A percentile compares a stretch with the other conserved stretches of the same genome.
phyloP scores from a whole-genome alignment of 2,329 filamentous ascomycete species.

The Verticillium dahliae region DNA sequence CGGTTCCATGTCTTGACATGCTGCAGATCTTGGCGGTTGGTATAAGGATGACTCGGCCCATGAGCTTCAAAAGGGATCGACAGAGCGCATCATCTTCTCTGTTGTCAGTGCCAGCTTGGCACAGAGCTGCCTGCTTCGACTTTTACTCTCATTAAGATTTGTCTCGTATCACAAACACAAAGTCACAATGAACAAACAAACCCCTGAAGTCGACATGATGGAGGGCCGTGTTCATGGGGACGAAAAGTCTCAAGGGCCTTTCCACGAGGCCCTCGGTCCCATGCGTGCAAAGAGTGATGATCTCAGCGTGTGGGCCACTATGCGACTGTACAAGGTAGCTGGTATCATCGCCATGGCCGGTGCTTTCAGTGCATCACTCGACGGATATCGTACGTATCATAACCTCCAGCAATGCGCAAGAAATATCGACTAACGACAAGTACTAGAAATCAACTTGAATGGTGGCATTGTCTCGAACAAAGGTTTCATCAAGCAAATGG shows the following conservation, averaged over 20 bases:
- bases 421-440: neutral
- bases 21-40: neutral
- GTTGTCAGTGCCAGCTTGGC: neutral
- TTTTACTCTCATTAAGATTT: neutral
- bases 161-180: neutral
- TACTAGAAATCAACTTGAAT: slow-evolving; percentile 21
- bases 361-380: slow-evolving; percentile 31
- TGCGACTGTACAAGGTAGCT: slow-evolving; percentile 24
- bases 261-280: slow-evolving; percentile 6
- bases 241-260: neutral
- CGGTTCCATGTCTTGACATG: neutral
- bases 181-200: neutral
- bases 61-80: neutral
- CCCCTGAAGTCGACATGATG: slow-evolving; percentile 9
- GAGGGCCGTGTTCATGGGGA: slow-evolving; percentile 5
- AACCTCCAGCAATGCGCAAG: slow-evolving; percentile 11
- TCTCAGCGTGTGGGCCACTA: slow-evolving; percentile 28
- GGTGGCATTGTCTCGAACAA: slow-evolving; percentile 31
- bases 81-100: neutral
- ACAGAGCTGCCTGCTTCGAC: neutral
- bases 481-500: slow-evolving; percentile 30
- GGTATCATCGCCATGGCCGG: slow-evolving; percentile 29
- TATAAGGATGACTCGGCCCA: neutral
- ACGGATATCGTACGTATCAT: slow-evolving; percentile 27
- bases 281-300: slow-evolving; percentile 30